Evolutionary conservation across 257 asterid species (phyloP), one percentile per base, ranked within the genome.

Genomic region (Capsicum rhomboideum): DNA sequence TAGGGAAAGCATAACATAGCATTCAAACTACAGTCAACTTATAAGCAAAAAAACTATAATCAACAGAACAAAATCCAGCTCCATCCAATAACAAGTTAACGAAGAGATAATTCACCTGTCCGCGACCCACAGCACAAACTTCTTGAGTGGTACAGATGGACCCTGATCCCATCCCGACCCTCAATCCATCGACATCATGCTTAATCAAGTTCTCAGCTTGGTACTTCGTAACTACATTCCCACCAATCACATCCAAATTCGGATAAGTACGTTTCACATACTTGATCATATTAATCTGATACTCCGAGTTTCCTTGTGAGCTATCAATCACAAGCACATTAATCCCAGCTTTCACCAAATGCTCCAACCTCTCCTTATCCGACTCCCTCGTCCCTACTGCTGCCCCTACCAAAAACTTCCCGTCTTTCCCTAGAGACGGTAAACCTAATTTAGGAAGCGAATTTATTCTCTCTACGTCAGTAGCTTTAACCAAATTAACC

Each of bases 111-210:
- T 21, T 59, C 82, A 95, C 98, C 97, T 95, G 99, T 63, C 99
- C 99, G 10, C 99, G 98, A 18, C 99, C 99, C 50, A 95, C 95
- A 96, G 40, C 98, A 93, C 81, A 75, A 26, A 21, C 99, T 88
- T 95, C 98, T 83, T 94, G 99, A 21, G 99, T 95, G 75, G 99
- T 95, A 85, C 98, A 95, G 72, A 95, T 94, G 78, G 98, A 94
- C 80, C 98, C 98, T 2, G 98, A 95, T 31, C 99, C 99, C 99
- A 96, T 96, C 82, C 97, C 99, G 83, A 96, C 98, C 86, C 99
- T 92, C 83, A 94, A 82, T 12, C 99, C 98, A 87, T 96, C 99
- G 42, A 90, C 98, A 6, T 95, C 98, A 0, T 97, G 91, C 86
- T 91, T 91, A 90, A 94, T 93, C 94, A 95, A 94, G 90, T 93